These are phyloP conservation scores for Carpinus viminea DNA, from an alignment of 306 rosid species.

Conservation along the genomic window DNA sequence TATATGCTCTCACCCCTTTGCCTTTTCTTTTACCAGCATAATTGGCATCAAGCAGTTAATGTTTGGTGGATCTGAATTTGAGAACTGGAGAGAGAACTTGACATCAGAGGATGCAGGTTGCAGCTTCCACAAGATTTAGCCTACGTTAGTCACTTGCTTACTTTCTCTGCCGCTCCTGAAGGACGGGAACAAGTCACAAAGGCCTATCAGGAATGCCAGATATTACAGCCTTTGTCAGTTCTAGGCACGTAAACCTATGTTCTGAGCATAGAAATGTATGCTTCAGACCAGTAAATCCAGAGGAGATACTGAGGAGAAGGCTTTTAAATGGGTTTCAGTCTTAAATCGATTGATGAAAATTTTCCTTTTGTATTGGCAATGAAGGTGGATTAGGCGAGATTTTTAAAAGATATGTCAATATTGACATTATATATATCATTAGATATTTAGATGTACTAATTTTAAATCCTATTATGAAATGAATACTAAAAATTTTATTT, in stretches of 20 bases:
- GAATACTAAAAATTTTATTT: too few relatives aligned
- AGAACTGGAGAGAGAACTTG: slow-evolving; percentile 84
- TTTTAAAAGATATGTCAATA: too few relatives aligned
- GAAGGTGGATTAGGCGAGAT: too few relatives aligned
- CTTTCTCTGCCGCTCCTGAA: not conserved
- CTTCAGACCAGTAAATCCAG: not conserved
- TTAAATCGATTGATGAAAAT: not conserved
- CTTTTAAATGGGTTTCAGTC: not conserved
- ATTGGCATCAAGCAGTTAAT: slow-evolving; percentile 80
- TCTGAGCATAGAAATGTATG: not conserved
- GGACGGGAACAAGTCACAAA: not conserved
- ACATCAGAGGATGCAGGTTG: slow-evolving; percentile 75
- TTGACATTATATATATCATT: too few relatives aligned
- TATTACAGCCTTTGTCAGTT: not conserved
- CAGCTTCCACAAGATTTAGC: slow-evolving; percentile 68
- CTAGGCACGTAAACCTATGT: not conserved
- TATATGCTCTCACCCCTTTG: not conserved
- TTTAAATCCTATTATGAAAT: too few relatives aligned
- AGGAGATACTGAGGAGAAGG: not conserved
- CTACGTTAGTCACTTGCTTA: not conserved
- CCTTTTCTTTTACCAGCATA: slow-evolving; percentile 38
- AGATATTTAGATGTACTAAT: too few relatives aligned
- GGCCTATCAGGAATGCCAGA: not conserved
- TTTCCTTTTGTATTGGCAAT: not conserved
- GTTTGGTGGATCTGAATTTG: slow-evolving; percentile 82